phyloP scores from a whole-genome alignment of 805 yeast species.

The Hagleromyces aurorensis region DNA sequence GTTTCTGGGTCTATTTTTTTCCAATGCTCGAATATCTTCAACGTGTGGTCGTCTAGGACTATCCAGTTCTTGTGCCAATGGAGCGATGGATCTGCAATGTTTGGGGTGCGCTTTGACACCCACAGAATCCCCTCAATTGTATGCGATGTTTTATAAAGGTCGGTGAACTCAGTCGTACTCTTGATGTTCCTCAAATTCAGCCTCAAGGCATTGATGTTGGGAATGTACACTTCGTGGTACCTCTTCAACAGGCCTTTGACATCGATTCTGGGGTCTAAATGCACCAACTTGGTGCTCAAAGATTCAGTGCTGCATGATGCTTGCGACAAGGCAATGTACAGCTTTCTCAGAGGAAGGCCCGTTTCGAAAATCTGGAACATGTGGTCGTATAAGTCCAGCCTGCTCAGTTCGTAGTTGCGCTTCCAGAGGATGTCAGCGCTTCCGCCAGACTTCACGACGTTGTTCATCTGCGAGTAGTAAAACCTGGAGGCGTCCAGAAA shows the following conservation, averaged over 20 bases:
- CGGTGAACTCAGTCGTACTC: too few relatives aligned
- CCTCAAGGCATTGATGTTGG: too few relatives aligned
- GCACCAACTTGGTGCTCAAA: too few relatives aligned
- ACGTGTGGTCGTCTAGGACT: conserved; percentile 56
- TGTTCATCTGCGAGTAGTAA: conserved; percentile 10
- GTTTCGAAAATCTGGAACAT: conserved; percentile 4
- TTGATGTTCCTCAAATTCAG: too few relatives aligned
- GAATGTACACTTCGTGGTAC: too few relatives aligned
- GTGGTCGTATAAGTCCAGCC: conserved; percentile 12
- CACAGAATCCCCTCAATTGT: too few relatives aligned
- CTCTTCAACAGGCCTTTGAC: too few relatives aligned
- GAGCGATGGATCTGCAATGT: too few relatives aligned
- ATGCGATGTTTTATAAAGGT: too few relatives aligned
- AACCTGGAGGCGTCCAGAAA: conserved; percentile 11
- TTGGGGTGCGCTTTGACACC: too few relatives aligned
- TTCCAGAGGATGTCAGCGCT: conserved; percentile 4
- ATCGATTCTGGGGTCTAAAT: too few relatives aligned
- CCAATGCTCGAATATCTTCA: conserved; percentile 75
- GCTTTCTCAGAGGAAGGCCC: conserved; percentile 6
- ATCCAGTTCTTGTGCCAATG: conserved; percentile 93
- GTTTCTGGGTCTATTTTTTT: conserved; percentile 42
- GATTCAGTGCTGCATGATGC: too few relatives aligned
- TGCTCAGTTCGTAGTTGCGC: conserved; percentile 8
- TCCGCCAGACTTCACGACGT: conserved; percentile 2
- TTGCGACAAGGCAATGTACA: conserved; percentile 2